Base-by-base conservation (phyloP, 164 flowering plant genomes). In the Liquidambar formosana region DNA sequence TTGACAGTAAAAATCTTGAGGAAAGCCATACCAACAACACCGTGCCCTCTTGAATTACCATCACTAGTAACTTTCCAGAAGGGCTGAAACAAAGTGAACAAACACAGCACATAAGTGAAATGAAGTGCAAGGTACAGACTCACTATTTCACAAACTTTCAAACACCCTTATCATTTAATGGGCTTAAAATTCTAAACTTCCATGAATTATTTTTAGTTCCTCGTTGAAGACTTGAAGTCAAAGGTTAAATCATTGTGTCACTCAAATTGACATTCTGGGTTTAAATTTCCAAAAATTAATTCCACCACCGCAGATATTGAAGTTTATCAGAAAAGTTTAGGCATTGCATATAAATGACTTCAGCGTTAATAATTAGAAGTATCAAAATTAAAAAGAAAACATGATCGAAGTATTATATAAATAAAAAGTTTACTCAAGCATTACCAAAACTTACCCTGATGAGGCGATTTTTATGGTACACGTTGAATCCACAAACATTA, bases 391-490 rank as follows among this genome's bases (percentile, higher is more conserved):
- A 41, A 8, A 26, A 33, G 41, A 28, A 26, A 49, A 8, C 18
- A 5, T 8, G 8, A 23, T 13, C 23, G 27, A 48, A 33, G 4
- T 43, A 6, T 45, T 14, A 54, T 33, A 52, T 16, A 18, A 18
- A 63, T 15, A 45, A 64, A 23, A 41, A 52, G 19, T 41, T 41
- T 13, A 61, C 27, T 33, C 22, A 61, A 13, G 26, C 43, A 63
- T 53, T 22, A 18, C 23, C 13, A 47, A 16, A 68, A 58, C 84
- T 46, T 86, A 93, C 99, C 93, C 84, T 84, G 79, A 93, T 93
- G 48, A 95, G 92, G 48, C 99, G 92, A 81, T 93, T 93, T 76
- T 90, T 95, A 66, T 93, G 97, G 73, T 95, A 95, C 22, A 95
- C 86, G 54, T 93, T 93, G 79, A 88, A 86, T 58, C 97, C 99